Evolutionary conservation across 257 asterid species (phyloP), one percentile per base, ranked within the genome.

Genomic region (Gynochthodes officinalis): DNA sequence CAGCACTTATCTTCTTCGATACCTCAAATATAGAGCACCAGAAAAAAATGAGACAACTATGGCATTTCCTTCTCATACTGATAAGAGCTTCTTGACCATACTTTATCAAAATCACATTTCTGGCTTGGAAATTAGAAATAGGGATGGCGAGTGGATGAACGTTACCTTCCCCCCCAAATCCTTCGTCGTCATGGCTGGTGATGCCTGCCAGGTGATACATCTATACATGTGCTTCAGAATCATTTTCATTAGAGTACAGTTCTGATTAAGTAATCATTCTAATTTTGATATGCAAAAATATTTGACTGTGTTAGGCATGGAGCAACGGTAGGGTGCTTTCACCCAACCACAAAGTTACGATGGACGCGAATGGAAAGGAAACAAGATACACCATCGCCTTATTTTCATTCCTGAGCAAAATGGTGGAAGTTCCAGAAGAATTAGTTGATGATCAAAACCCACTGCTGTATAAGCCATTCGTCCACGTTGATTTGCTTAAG

Each of bases 111-210:
- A 90, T 75, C 78, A 74, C 49, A 69, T 89, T 1, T 82, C 88
- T 71, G 97, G 97, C 19, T 69, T 90, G 80, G 89, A 89, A 79
- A 82, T 89, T 28, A 82, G 77, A 76, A 81, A 86, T 21, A 75
- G 82, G 64, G 91, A 90, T 53, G 96, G 96, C 0, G 76, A 83
- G 4, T 89, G 91, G 89, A 84, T 87, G 39, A 61, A 64, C 32
- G 97, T 90, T 72, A 73, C 67, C 4, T 83, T 83, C 48, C 77
- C 90, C 2, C 84, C 87, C 35, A 83, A 86, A 3, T 89, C 96
- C 32, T 28, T 89, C 10, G 80, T 90, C 10, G 94, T 90, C 82
- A 89, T 90, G 94, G 97, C 97, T 0, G 97, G 96, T 0, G 97
- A 90, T 43, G 97, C 93, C 1, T 82, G 88, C 53, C 81, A 83